Evolutionary conservation across 2,329 filamentous ascomycete genomes (phyloP), one percentile per base, ranked within the genome.

Genomic region (Aspergillus sp.): DNA sequence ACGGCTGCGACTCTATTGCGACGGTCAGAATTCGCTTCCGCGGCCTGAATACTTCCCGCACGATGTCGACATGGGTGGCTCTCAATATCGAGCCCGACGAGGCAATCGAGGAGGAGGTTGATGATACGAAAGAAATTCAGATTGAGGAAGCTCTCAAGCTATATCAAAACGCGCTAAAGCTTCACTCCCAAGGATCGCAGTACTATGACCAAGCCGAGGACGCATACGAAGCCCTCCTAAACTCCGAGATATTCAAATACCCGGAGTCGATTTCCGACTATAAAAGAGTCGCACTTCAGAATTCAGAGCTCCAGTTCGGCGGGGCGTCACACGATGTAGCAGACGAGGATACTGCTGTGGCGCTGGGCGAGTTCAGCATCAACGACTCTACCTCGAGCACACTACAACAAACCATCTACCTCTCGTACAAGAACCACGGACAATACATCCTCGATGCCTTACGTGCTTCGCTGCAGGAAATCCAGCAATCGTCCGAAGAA

Each of bases 131-230:
- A 73, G 93, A 98, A 75, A 87, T 99, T 52, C 93, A 96, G 82
- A 93, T 98, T 69, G 95, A 99, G 69, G 95, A 99, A 77, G 93
- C 95, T 48, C 80, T 99, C 61, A 98, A 97, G 77, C 85, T 93
- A 37, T 99, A 97, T 72, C 93, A 98, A 70, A 88, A 83, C 66
- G 95, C 95, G 47, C 79, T 99, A 57, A 96, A 93, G 73, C 86
- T 93, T 64, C 95, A 99, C 71, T 89, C 93, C 1, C 91, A 96
- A 75, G 93, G 95, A 2, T 86, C 90, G 0, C 79, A 79, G 17
- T 90, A 86, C 54, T 95, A 91, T 72, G 76, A 86, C 48, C 87
- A 91, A 69, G 93, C 96, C 19, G 82, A 84, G 44, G 84, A 87
- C 52, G 93, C 95, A 46, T 99, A 99, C 76, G 82, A 88, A 48